Evolutionary conservation across 2,329 filamentous ascomycete genomes (phyloP), one percentile per base, ranked within the genome.

Genomic region (Cytospora mali): DNA sequence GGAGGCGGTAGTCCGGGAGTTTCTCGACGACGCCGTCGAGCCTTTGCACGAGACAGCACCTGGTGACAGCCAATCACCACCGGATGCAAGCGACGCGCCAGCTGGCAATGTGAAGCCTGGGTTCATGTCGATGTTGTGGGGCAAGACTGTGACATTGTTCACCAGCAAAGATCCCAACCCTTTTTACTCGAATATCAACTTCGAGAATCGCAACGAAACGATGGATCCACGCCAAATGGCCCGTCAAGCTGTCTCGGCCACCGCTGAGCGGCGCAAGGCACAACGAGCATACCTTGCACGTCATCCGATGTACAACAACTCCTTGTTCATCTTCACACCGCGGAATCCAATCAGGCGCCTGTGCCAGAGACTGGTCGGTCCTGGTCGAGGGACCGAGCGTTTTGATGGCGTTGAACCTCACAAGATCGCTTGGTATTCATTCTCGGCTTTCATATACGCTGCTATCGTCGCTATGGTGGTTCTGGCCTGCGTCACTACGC

Each of bases 391-490:
- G 7, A 84, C 81, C 51, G 90, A 96, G 73, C 88, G 95, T 51
- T 90, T 96, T 66, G 92, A 98, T 74, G 95, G 95, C 16, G 87
- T 96, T 0, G 88, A 93, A 64, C 95, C 95, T 0, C 94, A 95
- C 69, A 93, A 92, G 68, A 86, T 91, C 5, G 83, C 95, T 10
- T 99, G 95, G 93, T 97, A 97, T 73, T 81, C 86, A 0, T 96
- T 98, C 74, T 97, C 95, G 0, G 92, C 92, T 4, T 90, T 99
- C 70, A 91, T 98, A 61, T 99, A 99, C 74, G 88, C 90, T 27
- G 90, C 92, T 16, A 97, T 99, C 66, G 91, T 98, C 49, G 91
- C 92, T 56, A 99, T 99, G 96, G 95, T 99, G n/a, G 77, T 97
- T 51, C 84, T 99, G 57, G 95, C 95, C 31, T 99, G 94, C 72